Percentiles rank a stretch among this genome's conserved stretches.
Conservation (phyloP, 179 eudicot species). For the Silene vulgaris region DNA sequence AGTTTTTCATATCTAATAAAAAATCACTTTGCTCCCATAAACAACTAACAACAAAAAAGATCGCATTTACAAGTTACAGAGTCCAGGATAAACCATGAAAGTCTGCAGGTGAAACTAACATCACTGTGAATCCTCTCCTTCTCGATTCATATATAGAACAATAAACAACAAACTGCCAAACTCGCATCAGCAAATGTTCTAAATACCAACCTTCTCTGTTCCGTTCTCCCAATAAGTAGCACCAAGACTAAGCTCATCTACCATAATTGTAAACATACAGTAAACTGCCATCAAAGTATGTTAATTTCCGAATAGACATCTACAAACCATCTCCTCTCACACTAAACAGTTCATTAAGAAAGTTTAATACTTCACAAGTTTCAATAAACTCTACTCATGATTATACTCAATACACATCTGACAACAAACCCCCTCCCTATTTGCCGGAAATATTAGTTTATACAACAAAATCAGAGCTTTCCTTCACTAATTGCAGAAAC, state of each 20-base stretch:
- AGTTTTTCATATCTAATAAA: conserved; percentile 1
- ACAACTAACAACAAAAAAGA: not conserved
- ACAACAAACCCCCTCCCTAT: not conserved
- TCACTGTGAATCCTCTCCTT: not conserved
- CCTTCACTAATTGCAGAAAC: not conserved
- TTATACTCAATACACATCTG: not conserved
- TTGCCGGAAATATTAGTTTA: not conserved
- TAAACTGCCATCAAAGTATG: not conserved
- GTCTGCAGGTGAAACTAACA: not conserved
- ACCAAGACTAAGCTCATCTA: not conserved
- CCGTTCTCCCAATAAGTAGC: not conserved
- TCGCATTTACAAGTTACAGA: not conserved
- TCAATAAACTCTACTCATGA: not conserved
- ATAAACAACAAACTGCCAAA: not conserved
- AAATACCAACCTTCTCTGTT: not conserved
- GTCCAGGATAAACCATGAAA: not conserved
- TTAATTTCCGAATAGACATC: not conserved
- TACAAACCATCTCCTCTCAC: not conserved
- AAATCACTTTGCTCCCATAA: not conserved
- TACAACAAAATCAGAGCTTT: not conserved
- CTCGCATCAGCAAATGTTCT: not conserved
- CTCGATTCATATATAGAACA: not conserved
- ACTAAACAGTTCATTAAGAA: not conserved
- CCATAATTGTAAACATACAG: conserved; percentile 10
- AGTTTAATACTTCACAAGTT: not conserved